Conservation (phyloP, 345 rosid genomes). For the Eucalyptus paniculata region DNA sequence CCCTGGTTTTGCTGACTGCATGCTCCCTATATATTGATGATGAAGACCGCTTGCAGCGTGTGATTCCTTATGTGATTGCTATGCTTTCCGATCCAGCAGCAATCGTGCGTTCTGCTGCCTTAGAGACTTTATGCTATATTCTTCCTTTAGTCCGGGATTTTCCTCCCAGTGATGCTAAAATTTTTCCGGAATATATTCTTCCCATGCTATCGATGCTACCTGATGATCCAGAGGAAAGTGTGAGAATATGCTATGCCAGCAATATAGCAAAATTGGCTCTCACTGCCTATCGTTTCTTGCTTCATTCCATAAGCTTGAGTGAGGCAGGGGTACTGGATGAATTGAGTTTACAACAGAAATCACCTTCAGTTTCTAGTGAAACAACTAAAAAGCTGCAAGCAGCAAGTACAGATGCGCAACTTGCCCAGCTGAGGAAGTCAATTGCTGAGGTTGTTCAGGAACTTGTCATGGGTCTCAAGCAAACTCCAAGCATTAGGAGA, state of each 20-base stretch:
- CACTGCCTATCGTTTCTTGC: constrained; percentile 90
- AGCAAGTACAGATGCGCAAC: constrained; percentile 51
- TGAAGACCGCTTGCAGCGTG: constrained; percentile 94
- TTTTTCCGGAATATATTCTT: constrained; percentile 92
- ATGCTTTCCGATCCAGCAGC: constrained; percentile 94
- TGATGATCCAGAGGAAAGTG: constrained; percentile 98
- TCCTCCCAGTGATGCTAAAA: constrained; percentile 98
- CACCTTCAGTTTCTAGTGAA: constrained; percentile 32
- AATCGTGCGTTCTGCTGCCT: constrained; percentile 91
- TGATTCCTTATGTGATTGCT: constrained; percentile 84
- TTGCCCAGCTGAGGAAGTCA: constrained; percentile 73
- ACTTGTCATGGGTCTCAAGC: constrained; percentile 98
- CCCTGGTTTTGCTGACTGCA: constrained; percentile 67
- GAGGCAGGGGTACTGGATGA: constrained; percentile 81
- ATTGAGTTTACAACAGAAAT: constrained; percentile 30
- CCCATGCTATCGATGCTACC: constrained; percentile 99
- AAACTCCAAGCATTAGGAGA: constrained; percentile 90
- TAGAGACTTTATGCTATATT: constrained; percentile 91
- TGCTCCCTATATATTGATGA: constrained; percentile 88
- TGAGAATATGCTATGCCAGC: constrained; percentile 94
- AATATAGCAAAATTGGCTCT: constrained; percentile 90
- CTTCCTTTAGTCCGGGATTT: constrained; percentile 91
- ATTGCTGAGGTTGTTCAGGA: constrained; percentile 97
- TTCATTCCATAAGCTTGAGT: constrained; percentile 73
- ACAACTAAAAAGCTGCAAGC: constrained; percentile 41